Evolutionary conservation across 495 filamentous ascomycete genomes (phyloP).

Genomic region (Aspergillus asperescens): DNA sequence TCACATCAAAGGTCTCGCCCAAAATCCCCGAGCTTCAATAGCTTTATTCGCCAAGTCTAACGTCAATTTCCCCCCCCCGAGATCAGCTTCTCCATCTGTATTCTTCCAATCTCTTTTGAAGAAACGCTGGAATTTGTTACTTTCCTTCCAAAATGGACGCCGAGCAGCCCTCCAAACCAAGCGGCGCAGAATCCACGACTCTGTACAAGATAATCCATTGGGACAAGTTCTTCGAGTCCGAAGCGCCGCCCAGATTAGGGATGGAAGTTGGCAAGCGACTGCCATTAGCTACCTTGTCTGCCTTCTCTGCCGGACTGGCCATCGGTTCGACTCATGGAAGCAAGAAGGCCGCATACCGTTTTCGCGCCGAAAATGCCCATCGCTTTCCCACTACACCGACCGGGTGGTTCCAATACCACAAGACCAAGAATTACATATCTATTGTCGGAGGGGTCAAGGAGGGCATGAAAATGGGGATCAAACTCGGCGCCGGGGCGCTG

Average conservation of each 20-base stretch:
- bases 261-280: slow-evolving; percentile 61
- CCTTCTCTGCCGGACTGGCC: slow-evolving; percentile 58
- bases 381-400: slow-evolving; percentile 71
- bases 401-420: slow-evolving; percentile 97
- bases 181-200: slow-evolving; percentile 16
- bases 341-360: slow-evolving; percentile 67
- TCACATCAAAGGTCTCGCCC: neutral
- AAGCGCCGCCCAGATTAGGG: slow-evolving; percentile 53
- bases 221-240: slow-evolving; percentile 43
- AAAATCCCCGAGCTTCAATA: neutral
- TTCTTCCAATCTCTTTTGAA: neutral
- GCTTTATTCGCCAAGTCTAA: neutral
- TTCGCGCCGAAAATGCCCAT: slow-evolving; percentile 93
- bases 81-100: neutral
- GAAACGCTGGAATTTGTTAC: neutral
- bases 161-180: slow-evolving; percentile 14
- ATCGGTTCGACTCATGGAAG: slow-evolving; percentile 71
- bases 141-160: slow-evolving; percentile 24
- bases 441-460: slow-evolving; percentile 69
- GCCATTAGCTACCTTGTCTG: slow-evolving; percentile 51
- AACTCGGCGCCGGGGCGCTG: slow-evolving; percentile 57
- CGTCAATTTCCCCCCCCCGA: neutral
- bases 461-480: slow-evolving; percentile 69
- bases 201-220: slow-evolving; percentile 32
- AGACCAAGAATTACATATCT: slow-evolving; percentile 87